Conservation (phyloP, 2,329 filamentous ascomycete species). For the Elsinoe batatas region DNA sequence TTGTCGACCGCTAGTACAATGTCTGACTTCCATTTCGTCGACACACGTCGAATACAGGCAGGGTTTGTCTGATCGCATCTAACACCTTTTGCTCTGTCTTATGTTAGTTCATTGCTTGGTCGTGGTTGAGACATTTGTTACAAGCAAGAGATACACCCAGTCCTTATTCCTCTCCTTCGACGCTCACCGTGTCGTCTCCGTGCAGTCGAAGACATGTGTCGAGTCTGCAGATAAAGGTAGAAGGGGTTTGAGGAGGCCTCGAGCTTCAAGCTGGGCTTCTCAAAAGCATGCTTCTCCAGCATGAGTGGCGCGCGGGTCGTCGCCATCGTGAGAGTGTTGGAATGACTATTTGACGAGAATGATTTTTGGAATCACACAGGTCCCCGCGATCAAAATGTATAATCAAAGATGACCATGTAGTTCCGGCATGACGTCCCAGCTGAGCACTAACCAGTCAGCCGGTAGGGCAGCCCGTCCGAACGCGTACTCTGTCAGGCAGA, state of each 20-base stretch:
- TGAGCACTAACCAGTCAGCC: constrained; percentile 2
- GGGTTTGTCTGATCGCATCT: constrained; percentile 4
- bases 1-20: neutral
- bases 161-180: constrained; percentile 1
- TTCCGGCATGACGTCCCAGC: constrained; percentile 1
- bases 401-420: neutral
- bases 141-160: constrained; percentile 3
- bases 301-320: neutral
- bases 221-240: constrained; percentile 2
- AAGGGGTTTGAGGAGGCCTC: neutral
- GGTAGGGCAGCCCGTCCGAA: neutral
- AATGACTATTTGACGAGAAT: neutral
- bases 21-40: neutral
- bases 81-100: neutral
- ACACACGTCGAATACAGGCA: neutral
- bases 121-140: neutral
- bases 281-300: neutral
- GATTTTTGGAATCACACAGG: neutral
- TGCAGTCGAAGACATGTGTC: constrained; percentile 2
- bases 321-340: neutral
- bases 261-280: neutral
- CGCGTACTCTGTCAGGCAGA: neutral
- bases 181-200: neutral
- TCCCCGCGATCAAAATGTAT: neutral
- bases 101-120: neutral